Percentiles rank a stretch among this genome's conserved stretches.
phyloP scores from a whole-genome alignment of 208 protist species.

The Acanthamoeba royreba region DNA sequence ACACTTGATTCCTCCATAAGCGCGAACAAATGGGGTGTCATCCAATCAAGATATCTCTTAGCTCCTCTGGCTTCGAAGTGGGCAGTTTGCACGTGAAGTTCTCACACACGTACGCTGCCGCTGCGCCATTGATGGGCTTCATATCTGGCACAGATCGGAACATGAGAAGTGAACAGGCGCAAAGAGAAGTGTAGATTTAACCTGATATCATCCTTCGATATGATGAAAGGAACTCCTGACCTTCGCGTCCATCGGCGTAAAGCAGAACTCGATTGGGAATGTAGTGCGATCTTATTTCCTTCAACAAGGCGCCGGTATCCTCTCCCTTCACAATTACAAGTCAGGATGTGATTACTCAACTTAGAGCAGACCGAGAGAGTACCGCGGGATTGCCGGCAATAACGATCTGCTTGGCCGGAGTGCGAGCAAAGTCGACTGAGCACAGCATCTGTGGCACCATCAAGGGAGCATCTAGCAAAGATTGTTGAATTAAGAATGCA shows the following conservation, averaged over 20 bases:
- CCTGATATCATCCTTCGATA: not conserved
- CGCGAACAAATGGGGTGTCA: too few relatives aligned
- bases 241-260: not conserved
- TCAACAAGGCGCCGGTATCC: not conserved
- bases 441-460: conserved; percentile 22
- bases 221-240: conserved; percentile 8
- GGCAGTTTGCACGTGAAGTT: conserved; percentile 42
- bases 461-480: not conserved
- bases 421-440: not conserved
- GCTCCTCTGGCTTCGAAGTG: not conserved
- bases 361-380: not conserved
- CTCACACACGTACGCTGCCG: conserved; percentile 16
- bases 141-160: not conserved
- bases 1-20: too few relatives aligned
- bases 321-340: not conserved
- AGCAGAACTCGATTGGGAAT: not conserved
- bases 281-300: not conserved
- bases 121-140: not conserved
- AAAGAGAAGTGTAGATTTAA: not conserved
- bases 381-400: not conserved
- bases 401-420: conserved; percentile 4
- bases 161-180: not conserved
- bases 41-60: not conserved
- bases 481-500: not conserved
- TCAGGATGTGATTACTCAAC: not conserved